Conservation (phyloP, 192 early-diverging fungal genomes). For the Chytriomyces sp. region DNA sequence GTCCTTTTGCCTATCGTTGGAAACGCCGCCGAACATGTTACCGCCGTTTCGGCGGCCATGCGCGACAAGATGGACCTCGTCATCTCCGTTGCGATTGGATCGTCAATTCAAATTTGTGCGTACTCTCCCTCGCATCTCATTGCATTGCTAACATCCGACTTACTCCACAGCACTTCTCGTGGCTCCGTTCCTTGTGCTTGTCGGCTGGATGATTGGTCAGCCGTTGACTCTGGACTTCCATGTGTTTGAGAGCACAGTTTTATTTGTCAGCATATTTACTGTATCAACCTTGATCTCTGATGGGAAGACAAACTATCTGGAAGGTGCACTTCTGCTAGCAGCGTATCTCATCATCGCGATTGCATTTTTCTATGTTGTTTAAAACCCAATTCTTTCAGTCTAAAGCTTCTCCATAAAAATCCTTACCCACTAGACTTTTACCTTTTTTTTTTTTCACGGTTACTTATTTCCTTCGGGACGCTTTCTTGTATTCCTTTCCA, state of each 20-base stretch:
- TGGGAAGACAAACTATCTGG: conserved; percentile 90
- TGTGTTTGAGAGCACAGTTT: conserved; percentile 77
- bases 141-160: conserved; percentile 17
- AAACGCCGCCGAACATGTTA: conserved; percentile 88
- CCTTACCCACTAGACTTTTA: no score
- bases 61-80: conserved; percentile 93
- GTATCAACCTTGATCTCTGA: conserved; percentile 60
- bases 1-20: conserved; percentile 91
- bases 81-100: conserved; percentile 85
- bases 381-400: no score
- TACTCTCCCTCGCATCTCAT: conserved; percentile 60
- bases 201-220: conserved; percentile 84
- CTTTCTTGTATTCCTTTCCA: no score
- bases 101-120: conserved; percentile 87
- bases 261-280: conserved; percentile 69
- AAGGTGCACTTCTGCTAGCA: conserved; percentile 80
- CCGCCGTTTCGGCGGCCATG: conserved; percentile 78
- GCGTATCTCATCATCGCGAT: conserved; percentile 85
- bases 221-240: conserved; percentile 85
- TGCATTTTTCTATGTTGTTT: conserved; percentile 73
- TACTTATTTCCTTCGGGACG: no score
- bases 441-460: no score
- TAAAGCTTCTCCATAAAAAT: no score
- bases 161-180: conserved; percentile 19
- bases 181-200: conserved; percentile 49